Evolutionary conservation across 768 basidiomycete species (phyloP).

Genomic region (Dendrothele bispora): DNA sequence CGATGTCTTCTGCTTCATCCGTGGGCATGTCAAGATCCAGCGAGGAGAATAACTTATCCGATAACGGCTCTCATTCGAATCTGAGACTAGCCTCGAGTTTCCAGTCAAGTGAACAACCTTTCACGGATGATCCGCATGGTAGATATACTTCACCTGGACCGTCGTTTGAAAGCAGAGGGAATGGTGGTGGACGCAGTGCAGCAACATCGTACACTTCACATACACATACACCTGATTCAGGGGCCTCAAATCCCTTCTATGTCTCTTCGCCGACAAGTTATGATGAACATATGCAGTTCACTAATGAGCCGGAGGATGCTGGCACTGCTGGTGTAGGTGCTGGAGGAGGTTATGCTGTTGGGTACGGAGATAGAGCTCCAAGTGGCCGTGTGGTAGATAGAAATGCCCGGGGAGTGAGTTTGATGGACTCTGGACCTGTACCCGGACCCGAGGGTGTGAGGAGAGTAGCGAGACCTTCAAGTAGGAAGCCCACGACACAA

Average conservation of each 20-base stretch:
- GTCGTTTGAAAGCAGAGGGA: constrained; percentile 6
- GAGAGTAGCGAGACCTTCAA: constrained; percentile 64
- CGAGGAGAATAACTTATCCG: constrained; percentile 46
- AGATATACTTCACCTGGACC: constrained; percentile 8
- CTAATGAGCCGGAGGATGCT: constrained; percentile 36
- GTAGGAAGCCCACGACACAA: constrained; percentile 61
- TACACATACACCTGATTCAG: constrained; percentile 38
- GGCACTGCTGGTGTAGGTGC: constrained; percentile 30
- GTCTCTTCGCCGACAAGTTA: constrained; percentile 37
- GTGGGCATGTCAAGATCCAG: constrained; percentile 46
- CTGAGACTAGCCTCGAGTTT: constrained; percentile 44
- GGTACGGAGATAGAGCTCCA: too few species aligned
- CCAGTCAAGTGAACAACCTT: constrained; percentile 33
- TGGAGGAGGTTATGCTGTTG: constrained; percentile 31
- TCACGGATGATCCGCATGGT: constrained; percentile 38
- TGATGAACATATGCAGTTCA: constrained; percentile 41
- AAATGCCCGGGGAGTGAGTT: constrained; percentile 74
- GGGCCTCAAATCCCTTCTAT: constrained; percentile 58
- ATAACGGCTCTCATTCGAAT: constrained; percentile 39
- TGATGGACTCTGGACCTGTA: constrained; percentile 84
- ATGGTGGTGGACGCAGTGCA: not conserved
- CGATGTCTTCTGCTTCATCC: constrained; percentile 50
- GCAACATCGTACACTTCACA: not conserved
- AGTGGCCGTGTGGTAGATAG: too few species aligned
- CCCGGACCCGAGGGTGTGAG: constrained; percentile 77